phyloP scores from a whole-genome alignment of 225 moss, liverwort and hornwort genomes.

The Climacium dendroides region DNA sequence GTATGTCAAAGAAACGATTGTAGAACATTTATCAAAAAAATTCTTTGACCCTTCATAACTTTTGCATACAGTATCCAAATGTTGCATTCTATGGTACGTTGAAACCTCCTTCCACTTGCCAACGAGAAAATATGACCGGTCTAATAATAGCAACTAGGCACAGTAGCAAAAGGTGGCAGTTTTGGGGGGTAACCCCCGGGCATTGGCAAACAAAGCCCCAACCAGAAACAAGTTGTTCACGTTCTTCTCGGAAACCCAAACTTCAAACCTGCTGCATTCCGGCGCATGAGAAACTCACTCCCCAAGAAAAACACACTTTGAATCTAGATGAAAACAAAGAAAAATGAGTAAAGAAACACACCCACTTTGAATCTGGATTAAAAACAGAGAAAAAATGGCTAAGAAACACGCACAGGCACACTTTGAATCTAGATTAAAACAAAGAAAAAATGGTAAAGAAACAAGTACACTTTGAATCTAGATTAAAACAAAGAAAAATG shows the following conservation, averaged over 20 bases:
- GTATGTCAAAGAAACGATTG: background rate
- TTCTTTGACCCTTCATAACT: background rate
- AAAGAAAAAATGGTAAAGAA: background rate
- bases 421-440: background rate
- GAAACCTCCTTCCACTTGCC: background rate
- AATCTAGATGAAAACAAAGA: background rate
- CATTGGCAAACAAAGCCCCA: background rate
- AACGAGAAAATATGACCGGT: background rate
- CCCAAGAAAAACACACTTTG: background rate
- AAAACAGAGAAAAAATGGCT: no score
- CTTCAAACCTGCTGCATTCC: background rate
- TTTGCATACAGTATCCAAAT: background rate
- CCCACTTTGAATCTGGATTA: background rate
- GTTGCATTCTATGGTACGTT: rapidly evolving
- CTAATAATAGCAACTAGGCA: background rate
- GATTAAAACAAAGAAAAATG: background rate
- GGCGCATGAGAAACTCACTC: background rate
- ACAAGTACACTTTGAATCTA: background rate
- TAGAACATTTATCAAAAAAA: no score
- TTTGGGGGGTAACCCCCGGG: background rate
- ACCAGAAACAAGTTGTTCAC: background rate
- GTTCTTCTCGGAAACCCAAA: background rate
- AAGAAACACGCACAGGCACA: background rate
- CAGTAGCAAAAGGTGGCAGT: background rate
- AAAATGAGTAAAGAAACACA: background rate